Evolutionary conservation across 2,329 filamentous ascomycete species (phyloP).

Genomic region (Cladosporium cucumerinum): DNA sequence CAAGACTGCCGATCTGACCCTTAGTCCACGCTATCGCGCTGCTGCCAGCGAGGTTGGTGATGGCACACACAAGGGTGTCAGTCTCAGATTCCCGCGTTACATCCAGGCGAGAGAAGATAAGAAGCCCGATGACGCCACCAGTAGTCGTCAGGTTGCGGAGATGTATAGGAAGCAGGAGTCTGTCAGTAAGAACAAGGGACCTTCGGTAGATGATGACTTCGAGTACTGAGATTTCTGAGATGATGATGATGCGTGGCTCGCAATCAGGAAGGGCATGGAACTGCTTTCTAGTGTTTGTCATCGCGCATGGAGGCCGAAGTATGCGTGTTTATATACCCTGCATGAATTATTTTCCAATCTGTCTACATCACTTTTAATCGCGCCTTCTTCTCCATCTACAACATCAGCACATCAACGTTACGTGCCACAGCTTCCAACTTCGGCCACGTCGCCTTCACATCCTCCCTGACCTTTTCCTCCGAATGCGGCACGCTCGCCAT

Average conservation of each 20-base stretch:
- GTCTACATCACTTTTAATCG: not conserved
- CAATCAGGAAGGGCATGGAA: not conserved
- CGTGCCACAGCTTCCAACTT: constrained; percentile 29
- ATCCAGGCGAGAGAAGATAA: constrained; percentile 93
- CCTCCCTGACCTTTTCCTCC: constrained; percentile 37
- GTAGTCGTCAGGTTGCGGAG: constrained; percentile 80
- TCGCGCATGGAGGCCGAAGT: not conserved
- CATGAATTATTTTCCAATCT: not conserved
- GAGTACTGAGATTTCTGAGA: constrained; percentile 70
- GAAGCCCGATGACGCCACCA: constrained; percentile 87
- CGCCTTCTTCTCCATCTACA: not conserved
- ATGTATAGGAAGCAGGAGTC: constrained; percentile 97
- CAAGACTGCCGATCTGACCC: constrained; percentile 89
- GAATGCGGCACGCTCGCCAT: constrained; percentile 22
- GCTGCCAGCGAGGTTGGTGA: constrained; percentile 67
- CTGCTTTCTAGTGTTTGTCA: not conserved
- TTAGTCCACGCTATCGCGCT: constrained; percentile 92
- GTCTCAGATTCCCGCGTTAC: constrained; percentile 85
- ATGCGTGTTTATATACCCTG: not conserved
- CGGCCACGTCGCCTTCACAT: constrained; percentile 63
- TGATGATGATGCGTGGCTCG: not conserved
- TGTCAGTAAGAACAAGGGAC: constrained; percentile 79
- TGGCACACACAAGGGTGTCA: constrained; percentile 71
- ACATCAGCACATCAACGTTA: constrained; percentile 36
- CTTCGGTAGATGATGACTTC: constrained; percentile 91